phyloP scores from a whole-genome alignment of 352 stramenopile genomes.

The Pseudoperonospora humuli region DNA sequence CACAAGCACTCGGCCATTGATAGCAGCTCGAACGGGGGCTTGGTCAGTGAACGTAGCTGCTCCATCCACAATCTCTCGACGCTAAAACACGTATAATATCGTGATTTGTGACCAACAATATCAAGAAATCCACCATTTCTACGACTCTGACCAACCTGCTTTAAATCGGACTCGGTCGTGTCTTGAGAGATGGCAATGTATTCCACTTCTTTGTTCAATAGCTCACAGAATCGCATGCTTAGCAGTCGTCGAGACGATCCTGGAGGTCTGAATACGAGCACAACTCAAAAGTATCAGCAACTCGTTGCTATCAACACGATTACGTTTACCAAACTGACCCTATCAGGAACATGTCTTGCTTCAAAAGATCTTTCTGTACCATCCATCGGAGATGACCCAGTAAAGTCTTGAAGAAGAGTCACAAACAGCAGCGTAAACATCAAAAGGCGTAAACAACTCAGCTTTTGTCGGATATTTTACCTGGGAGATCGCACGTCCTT shows the following conservation, averaged over 20 bases:
- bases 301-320: neutral
- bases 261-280: slow-evolving; percentile 41
- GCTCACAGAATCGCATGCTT: slow-evolving; percentile 80
- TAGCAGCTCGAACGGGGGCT: slow-evolving; percentile 89
- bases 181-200: slow-evolving; percentile 91
- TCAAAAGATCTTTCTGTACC: slow-evolving; percentile 75
- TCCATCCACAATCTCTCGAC: slow-evolving; percentile 60
- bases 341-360: slow-evolving; percentile 86
- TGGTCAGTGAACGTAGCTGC: slow-evolving; percentile 86
- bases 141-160: slow-evolving; percentile 46
- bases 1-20: slow-evolving; percentile 89
- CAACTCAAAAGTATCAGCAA: neutral
- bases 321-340: slow-evolving; percentile 27
- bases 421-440: too few species aligned
- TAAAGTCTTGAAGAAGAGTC: slow-evolving; percentile 16
- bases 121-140: too few species aligned
- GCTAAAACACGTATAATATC: slow-evolving; percentile 24
- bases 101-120: too few species aligned
- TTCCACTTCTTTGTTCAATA: slow-evolving; percentile 80
- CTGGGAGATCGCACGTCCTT: slow-evolving; percentile 35
- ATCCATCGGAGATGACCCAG: slow-evolving; percentile 80
- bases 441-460: too few species aligned
- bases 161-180: slow-evolving; percentile 91
- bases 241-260: slow-evolving; percentile 63
- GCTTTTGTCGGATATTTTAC: too few species aligned